Conservation (phyloP, 2,329 filamentous ascomycete species). For the Cytospora mali region DNA sequence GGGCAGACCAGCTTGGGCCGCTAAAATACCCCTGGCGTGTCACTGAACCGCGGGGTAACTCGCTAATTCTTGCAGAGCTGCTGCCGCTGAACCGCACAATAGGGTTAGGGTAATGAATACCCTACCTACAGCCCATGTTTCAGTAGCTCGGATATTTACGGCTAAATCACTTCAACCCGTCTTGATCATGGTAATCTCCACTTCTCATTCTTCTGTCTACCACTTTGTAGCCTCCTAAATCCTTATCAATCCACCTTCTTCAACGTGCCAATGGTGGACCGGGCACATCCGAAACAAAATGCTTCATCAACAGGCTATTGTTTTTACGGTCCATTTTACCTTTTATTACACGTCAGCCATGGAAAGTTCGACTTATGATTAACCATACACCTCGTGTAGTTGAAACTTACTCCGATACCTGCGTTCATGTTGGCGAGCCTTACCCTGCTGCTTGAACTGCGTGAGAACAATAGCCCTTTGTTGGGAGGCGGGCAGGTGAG, state of each 20-base stretch:
- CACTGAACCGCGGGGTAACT: slow-evolving; percentile 1
- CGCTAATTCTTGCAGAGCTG: neutral
- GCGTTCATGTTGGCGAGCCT: slow-evolving; percentile 30
- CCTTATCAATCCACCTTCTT: neutral
- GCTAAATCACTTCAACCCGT: no score
- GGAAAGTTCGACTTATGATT: no score
- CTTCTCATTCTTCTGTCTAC: no score
- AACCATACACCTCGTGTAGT: slow-evolving; percentile 6
- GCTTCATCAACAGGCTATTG: slow-evolving; percentile 32
- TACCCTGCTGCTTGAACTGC: slow-evolving; percentile 36
- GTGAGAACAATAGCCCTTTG: slow-evolving; percentile 35
- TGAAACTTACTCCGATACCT: slow-evolving; percentile 31
- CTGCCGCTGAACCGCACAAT: neutral
- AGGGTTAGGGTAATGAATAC: neutral
- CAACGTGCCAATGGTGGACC: slow-evolving; percentile 17
- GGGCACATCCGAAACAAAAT: slow-evolving; percentile 32
- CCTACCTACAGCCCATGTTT: no score
- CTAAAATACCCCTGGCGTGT: neutral
- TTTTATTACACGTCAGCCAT: slow-evolving; percentile 2
- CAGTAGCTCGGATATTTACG: no score
- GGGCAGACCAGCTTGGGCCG: neutral
- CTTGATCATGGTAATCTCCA: no score
- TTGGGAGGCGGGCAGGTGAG: slow-evolving; percentile 36
- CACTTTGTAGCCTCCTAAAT: neutral
- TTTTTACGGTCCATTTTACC: slow-evolving; percentile 25